Evolutionary conservation across 108 stramenopile species (phyloP), one percentile per base, ranked within the genome.

Genomic region (Epithemia pelagica): DNA sequence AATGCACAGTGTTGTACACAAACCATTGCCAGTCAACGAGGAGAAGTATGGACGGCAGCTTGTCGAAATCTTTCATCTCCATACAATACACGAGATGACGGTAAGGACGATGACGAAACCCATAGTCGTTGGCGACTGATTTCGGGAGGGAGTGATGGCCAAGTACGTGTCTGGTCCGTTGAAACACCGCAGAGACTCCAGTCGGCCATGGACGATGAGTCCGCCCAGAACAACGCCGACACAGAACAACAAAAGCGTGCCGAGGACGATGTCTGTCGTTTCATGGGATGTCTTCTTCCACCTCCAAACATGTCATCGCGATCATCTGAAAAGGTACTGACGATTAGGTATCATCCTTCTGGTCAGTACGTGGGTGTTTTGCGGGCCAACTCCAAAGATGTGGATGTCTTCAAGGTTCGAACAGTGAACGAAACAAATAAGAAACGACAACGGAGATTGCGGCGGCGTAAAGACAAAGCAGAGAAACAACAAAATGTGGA

Each of bases 1-100:
- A 80, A 86, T 62, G 90, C 81, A 58, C 96, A 96, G 80, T 90
- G 92, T 70, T 99, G 99, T 74, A 75, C 91, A 22, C 96, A 99
- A 68, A 99, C 99, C 30, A 81, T 99, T 65, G 83, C 92, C 20
- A 93, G 90, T 26, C 96, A 98, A 75, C 72, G 96, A 7, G 83
- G 74, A 29, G 94, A 93, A 75, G 85, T 92, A 53, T 94, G 78
- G 88, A 76, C 53, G 64, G 59, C 76, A 52, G 69, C 70, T 30
- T 78, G 65, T 64, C 68, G 65, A 53, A 65, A 32, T 51, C 67
- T 72, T 33, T 71, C 32, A 18, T 62, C 74, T 3, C n/a, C n/a
- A n/a, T n/a, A n/a, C n/a, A 32, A 54, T 60, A 65, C 68, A 32
- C 57, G 59, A 1, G 62, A 54, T 28, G 55, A 52, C 25, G 20